phyloP scores from a whole-genome alignment of 2,329 filamentous ascomycete species.

The Venturia aucupariae region DNA sequence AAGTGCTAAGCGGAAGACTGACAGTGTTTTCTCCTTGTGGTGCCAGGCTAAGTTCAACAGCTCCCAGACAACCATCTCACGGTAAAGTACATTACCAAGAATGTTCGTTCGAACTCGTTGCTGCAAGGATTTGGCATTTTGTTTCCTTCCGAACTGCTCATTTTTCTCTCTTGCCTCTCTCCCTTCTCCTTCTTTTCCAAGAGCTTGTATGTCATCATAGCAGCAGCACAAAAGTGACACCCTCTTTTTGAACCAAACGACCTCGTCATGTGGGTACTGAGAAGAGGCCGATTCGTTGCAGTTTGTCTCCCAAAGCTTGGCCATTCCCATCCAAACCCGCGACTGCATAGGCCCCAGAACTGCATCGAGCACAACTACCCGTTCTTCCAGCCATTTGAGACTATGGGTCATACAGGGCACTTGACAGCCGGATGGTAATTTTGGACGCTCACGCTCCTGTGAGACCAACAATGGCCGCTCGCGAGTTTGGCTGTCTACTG shows the following conservation, averaged over 20 bases:
- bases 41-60: neutral
- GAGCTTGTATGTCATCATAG: neutral
- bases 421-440: no score
- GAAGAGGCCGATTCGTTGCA: no score
- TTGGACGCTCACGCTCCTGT: no score
- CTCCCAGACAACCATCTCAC: neutral
- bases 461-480: no score
- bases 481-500: no score
- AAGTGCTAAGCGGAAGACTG: neutral
- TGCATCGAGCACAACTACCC: no score
- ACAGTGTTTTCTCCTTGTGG: neutral
- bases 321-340: no score
- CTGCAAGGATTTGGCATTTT: neutral
- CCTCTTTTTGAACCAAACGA: neutral
- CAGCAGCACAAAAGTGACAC: neutral
- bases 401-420: no score
- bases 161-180: neutral
- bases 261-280: neutral
- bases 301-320: no score
- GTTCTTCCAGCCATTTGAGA: no score
- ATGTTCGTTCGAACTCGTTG: neutral
- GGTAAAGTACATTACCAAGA: neutral
- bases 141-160: neutral
- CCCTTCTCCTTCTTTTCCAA: neutral
- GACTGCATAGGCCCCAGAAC: no score